These are phyloP conservation scores for Veloporphyrellus conicus DNA, from an alignment of 1,284 basidiomycete genomes.

Conservation along the genomic window DNA sequence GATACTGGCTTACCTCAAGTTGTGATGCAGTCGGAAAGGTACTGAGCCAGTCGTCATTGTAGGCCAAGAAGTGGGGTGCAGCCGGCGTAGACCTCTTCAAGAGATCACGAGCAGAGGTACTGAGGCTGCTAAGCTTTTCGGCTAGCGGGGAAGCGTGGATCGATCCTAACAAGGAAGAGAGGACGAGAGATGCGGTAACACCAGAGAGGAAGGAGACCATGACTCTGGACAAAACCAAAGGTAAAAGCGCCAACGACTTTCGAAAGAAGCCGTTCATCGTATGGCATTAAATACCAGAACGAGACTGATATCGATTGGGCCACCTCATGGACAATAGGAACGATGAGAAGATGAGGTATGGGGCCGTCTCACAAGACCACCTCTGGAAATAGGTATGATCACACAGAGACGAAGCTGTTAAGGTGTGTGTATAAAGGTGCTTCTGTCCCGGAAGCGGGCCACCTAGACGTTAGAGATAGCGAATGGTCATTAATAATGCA, in stretches of 20 bases:
- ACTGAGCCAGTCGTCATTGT: slow-evolving; percentile 41
- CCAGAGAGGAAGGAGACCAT: slow-evolving; percentile 19
- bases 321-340: slow-evolving; percentile 9
- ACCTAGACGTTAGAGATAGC: background rate
- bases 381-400: background rate
- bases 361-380: slow-evolving; percentile 5
- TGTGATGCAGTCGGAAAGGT: slow-evolving; percentile 38
- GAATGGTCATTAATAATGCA: background rate
- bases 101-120: slow-evolving; percentile 34
- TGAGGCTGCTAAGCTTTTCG: slow-evolving; percentile 18
- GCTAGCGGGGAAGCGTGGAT: slow-evolving; percentile 17
- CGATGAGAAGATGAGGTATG: slow-evolving; percentile 1
- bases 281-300: slow-evolving; percentile 19
- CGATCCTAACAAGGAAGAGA: slow-evolving; percentile 12
- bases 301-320: background rate
- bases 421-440: slow-evolving; percentile 6
- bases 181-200: slow-evolving; percentile 5
- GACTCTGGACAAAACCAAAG: background rate
- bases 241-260: background rate
- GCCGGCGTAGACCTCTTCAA: slow-evolving; percentile 34
- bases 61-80: slow-evolving; percentile 42
- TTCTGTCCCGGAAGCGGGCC: slow-evolving; percentile 7
- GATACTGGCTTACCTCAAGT: slow-evolving; percentile 33
- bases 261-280: background rate
- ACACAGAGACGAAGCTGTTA: background rate